Conservation (phyloP, 768 basidiomycete genomes). For the Phallus indusiatus region DNA sequence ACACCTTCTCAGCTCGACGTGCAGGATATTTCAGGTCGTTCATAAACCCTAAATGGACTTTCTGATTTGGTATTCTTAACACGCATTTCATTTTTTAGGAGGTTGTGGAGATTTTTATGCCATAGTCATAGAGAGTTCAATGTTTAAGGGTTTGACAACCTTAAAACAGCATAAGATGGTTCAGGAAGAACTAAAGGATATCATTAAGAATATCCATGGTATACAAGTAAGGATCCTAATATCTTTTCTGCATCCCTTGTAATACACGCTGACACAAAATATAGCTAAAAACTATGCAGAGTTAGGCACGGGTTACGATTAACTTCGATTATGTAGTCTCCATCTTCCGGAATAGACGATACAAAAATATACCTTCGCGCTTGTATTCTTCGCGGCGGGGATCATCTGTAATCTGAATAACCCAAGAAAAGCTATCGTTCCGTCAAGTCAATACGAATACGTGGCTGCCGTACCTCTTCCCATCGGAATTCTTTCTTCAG, state of each 20-base stretch:
- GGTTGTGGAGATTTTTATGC: constrained; percentile 98
- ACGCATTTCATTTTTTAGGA: constrained; percentile 37
- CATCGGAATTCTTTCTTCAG: constrained; percentile 73
- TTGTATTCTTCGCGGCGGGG: constrained; percentile 47
- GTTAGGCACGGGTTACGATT: not conserved
- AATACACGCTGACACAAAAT: not conserved
- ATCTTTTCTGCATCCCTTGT: constrained; percentile 4
- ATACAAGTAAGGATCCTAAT: constrained; percentile 54
- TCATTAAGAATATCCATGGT: constrained; percentile 88
- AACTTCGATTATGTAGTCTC: not conserved
- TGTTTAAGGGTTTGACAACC: constrained; percentile 75
- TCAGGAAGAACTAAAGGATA: constrained; percentile 74
- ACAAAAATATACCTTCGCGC: constrained; percentile 57
- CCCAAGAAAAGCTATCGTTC: not conserved
- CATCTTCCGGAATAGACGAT: constrained; percentile 31
- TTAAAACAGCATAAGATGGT: constrained; percentile 94
- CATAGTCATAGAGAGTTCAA: constrained; percentile 75
- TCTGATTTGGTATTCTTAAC: not conserved
- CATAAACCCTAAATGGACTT: constrained; percentile 6
- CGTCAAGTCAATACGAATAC: not conserved
- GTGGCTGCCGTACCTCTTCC: constrained; percentile 39
- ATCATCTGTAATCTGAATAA: constrained; percentile 50
- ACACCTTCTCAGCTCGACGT: constrained; percentile 75
- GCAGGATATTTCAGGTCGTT: constrained; percentile 88
- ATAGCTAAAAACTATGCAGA: constrained; percentile 35